Percentiles rank a stretch among this genome's conserved stretches.
Conservation (phyloP, 805 yeast species). For the Novakomyces olei region DNA sequence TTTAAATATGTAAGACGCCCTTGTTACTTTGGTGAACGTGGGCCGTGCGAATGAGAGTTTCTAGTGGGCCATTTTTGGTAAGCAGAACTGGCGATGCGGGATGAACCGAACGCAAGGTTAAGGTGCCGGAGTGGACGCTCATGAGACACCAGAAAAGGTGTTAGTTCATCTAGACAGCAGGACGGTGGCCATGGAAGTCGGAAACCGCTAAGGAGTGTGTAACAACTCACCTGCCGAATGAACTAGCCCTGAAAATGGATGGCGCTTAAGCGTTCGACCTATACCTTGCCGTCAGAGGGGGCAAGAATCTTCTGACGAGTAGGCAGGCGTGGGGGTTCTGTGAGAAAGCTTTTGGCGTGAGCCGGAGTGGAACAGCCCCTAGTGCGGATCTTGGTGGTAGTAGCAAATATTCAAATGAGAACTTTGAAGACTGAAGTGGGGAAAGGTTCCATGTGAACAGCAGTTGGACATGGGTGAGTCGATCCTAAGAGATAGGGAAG, state of each 20-base stretch:
- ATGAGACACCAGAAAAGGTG: conserved; percentile 26
- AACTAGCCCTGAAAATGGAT: conserved; percentile 19
- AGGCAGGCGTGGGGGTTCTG: conserved; percentile 24
- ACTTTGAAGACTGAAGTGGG: conserved; percentile 24
- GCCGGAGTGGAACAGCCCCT: conserved; percentile 22
- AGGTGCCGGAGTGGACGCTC: conserved; percentile 24
- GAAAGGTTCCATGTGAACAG: conserved; percentile 24
- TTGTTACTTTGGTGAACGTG: conserved; percentile 22
- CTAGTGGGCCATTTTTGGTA: conserved; percentile 27
- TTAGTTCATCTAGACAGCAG: conserved; percentile 20
- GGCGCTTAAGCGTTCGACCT: conserved; percentile 22
- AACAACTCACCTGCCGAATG: conserved; percentile 28
- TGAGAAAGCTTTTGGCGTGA: conserved; percentile 22
- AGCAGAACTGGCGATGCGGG: conserved; percentile 28
- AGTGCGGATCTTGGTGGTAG: conserved; percentile 24
- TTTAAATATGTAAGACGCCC: conserved; percentile 23
- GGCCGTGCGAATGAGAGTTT: conserved; percentile 22
- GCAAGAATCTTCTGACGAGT: conserved; percentile 20
- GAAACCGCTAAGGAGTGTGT: conserved; percentile 24
- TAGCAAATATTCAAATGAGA: conserved; percentile 23
- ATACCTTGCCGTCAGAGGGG: conserved; percentile 21
- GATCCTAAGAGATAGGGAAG: conserved; percentile 23
- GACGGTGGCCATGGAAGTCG: conserved; percentile 33
- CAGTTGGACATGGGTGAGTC: conserved; percentile 24
- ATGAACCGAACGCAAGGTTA: conserved; percentile 22